phyloP scores from a whole-genome alignment of 495 filamentous ascomycete genomes.

The Hypoxylon lenormandii region DNA sequence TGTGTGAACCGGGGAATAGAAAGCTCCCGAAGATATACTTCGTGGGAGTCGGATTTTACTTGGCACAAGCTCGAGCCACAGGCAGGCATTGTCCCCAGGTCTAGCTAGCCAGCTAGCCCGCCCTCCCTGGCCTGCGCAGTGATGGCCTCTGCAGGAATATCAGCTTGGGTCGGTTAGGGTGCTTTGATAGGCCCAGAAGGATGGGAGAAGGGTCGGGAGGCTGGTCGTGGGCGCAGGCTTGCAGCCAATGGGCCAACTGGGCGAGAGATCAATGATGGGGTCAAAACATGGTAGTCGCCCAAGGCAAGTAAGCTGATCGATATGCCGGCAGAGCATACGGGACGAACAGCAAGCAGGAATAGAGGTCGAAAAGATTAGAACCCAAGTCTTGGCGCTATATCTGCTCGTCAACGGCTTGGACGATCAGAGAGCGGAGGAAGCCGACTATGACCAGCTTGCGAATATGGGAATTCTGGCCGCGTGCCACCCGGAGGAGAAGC shows the following conservation, averaged over 20 bases:
- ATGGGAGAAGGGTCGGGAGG: conserved; percentile 37
- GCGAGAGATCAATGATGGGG: conserved; percentile 27
- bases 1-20: conserved; percentile 43
- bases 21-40: conserved; percentile 38
- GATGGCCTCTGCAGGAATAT: conserved; percentile 40
- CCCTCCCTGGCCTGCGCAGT: conserved; percentile 21
- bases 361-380: conserved; percentile 7
- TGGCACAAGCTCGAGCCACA: conserved; percentile 30
- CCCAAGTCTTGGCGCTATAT: conserved; percentile 7
- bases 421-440: conserved; percentile 27
- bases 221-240: conserved; percentile 30
- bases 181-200: conserved; percentile 35
- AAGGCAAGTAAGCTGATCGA: too few species aligned
- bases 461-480: conserved; percentile 21
- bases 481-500: conserved; percentile 26
- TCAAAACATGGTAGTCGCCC: conserved; percentile 15
- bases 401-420: conserved; percentile 16
- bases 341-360: conserved; percentile 8
- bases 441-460: conserved; percentile 23
- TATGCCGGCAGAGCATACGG: conserved; percentile 24
- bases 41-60: conserved; percentile 31
- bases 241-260: conserved; percentile 29
- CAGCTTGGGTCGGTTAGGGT: conserved; percentile 35
- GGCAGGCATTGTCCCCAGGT: conserved; percentile 40
- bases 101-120: too few species aligned